Percentiles rank a stretch among this genome's conserved stretches.
Evolutionary conservation across 305 asterid genomes (phyloP).

Genomic region (Fraxinus albicans): DNA sequence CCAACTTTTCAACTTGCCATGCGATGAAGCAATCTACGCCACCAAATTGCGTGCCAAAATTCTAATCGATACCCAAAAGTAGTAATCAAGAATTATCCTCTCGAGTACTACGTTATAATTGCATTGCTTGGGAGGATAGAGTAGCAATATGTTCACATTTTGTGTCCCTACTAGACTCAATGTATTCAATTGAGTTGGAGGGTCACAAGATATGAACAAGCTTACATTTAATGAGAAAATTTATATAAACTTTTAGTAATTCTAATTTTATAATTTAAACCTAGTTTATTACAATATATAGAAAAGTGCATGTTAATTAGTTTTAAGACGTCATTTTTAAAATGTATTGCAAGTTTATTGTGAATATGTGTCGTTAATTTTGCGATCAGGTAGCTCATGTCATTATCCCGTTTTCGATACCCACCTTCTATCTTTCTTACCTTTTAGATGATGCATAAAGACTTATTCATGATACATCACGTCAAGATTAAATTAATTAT

Average conservation of each 20-base stretch:
- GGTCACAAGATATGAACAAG: background rate
- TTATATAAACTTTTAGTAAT: no score
- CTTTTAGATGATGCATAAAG: no score
- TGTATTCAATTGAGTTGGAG: background rate
- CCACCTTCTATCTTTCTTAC: no score
- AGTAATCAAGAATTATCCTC: conserved; percentile 1
- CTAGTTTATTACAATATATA: no score
- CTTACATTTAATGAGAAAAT: no score
- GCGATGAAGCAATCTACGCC: background rate
- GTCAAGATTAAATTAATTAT: background rate
- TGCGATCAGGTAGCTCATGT: background rate
- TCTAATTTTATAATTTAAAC: no score
- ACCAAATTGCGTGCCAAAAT: conserved; percentile 3
- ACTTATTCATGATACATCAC: background rate
- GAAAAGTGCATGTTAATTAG: no score
- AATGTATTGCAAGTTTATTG: no score
- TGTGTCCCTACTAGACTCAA: background rate
- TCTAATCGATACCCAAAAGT: background rate
- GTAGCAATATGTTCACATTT: background rate
- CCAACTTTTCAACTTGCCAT: background rate
- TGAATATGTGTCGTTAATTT: background rate
- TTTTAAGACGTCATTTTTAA: no score
- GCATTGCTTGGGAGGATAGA: background rate
- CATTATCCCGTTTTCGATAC: no score
- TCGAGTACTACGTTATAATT: background rate